These are phyloP conservation scores for Nitzschia putrida DNA, from an alignment of 108 stramenopile species.

Conservation along the genomic window DNA sequence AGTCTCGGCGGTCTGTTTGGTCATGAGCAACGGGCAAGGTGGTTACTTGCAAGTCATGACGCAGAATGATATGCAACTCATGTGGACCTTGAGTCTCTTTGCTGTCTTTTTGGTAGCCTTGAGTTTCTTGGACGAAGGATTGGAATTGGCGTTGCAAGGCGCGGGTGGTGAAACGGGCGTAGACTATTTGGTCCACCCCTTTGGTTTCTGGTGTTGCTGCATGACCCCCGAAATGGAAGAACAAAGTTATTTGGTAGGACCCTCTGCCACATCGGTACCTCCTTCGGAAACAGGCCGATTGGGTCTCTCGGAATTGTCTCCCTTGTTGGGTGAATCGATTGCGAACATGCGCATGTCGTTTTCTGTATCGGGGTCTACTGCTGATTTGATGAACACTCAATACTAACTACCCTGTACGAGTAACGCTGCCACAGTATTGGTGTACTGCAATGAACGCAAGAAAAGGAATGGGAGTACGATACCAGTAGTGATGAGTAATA, in stretches of 20 bases:
- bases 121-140: slow-evolving; percentile 74
- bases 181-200: slow-evolving; percentile 66
- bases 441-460: too few relatives aligned
- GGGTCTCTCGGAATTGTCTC: slow-evolving; percentile 38
- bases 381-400: neutral
- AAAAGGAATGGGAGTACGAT: too few relatives aligned
- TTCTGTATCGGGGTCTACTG: neutral
- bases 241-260: slow-evolving; percentile 4
- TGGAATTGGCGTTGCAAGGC: slow-evolving; percentile 68
- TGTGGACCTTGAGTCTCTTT: slow-evolving; percentile 58
- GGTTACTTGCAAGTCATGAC: slow-evolving; percentile 57
- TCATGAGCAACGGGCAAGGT: slow-evolving; percentile 52
- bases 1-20: slow-evolving; percentile 49
- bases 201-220: slow-evolving; percentile 77
- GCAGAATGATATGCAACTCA: slow-evolving; percentile 71
- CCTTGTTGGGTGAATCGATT: slow-evolving; percentile 41
- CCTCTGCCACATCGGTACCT: slow-evolving; percentile 25
- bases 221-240: slow-evolving; percentile 35
- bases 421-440: too few relatives aligned
- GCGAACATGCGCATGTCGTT: slow-evolving; percentile 31
- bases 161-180: slow-evolving; percentile 20
- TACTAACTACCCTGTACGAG: too few relatives aligned
- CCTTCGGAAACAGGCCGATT: neutral
- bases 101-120: slow-evolving; percentile 61
- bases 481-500: too few relatives aligned